Evolutionary conservation across 805 yeast genomes (phyloP).

Genomic region (Monosporozyma solicola): DNA sequence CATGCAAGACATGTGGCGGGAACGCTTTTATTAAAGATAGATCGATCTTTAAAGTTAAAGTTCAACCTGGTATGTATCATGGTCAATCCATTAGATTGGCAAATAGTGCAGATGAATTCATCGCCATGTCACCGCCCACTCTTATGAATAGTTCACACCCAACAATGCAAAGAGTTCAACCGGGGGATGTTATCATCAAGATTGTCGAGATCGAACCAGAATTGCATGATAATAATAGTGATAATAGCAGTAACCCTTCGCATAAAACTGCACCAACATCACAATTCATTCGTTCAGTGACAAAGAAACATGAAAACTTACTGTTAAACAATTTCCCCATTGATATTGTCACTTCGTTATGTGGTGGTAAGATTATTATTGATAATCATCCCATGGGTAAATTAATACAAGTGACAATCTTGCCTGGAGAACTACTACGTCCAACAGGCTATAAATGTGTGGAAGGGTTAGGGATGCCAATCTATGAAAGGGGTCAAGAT

Average conservation of each 20-base stretch:
- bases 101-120: conserved; percentile 60
- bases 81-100: conserved; percentile 45
- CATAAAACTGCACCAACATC: neutral
- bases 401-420: conserved; percentile 34
- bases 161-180: conserved; percentile 30
- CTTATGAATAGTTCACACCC: neutral
- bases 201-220: conserved; percentile 28
- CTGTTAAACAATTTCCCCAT: conserved; percentile 35
- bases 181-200: conserved; percentile 61
- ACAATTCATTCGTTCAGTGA: conserved; percentile 12
- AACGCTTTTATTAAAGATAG: conserved; percentile 39
- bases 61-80: conserved; percentile 47
- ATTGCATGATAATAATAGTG: no score
- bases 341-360: conserved; percentile 44
- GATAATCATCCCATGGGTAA: conserved; percentile 28
- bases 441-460: conserved; percentile 39
- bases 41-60: conserved; percentile 42
- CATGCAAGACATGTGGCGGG: conserved; percentile 38
- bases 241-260: neutral
- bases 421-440: conserved; percentile 44
- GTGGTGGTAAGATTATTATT: conserved; percentile 44
- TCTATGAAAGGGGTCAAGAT: conserved; percentile 3
- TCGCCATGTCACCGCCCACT: conserved; percentile 1
- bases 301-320: conserved; percentile 37
- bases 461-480: conserved; percentile 51